Percentiles rank a stretch among this genome's conserved stretches.
Evolutionary conservation across 139 green algal species (phyloP).

Genomic region (Chlorella sp.): DNA sequence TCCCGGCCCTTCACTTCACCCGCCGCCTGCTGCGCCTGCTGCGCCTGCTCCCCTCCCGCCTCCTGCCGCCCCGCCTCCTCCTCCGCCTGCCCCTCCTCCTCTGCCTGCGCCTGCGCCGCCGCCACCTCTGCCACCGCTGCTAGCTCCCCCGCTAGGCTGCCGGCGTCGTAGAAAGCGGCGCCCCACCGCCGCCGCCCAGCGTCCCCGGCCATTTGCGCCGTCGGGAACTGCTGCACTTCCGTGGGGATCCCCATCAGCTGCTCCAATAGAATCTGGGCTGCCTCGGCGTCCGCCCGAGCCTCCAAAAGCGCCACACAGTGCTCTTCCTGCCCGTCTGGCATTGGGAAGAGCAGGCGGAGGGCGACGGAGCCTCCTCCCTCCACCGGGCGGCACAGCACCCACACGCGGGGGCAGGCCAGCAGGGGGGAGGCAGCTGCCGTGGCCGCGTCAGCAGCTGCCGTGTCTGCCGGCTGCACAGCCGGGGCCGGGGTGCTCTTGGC

Average conservation of each 20-base stretch:
- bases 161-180: conserved; percentile 4
- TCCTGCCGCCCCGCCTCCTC: background rate
- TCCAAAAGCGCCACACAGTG: conserved; percentile 3
- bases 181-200: background rate
- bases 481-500: background rate
- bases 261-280: background rate
- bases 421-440: background rate
- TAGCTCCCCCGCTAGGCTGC: background rate
- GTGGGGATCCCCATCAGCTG: background rate
- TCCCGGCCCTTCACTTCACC: background rate
- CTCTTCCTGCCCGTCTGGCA: conserved; percentile 2
- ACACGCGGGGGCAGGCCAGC: background rate
- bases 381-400: background rate
- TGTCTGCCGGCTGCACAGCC: background rate
- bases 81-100: background rate
- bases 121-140: background rate
- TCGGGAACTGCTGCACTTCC: background rate
- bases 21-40: background rate
- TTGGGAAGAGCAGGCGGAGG: conserved; percentile 8
- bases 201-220: background rate
- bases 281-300: background rate
- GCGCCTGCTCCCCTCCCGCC: background rate
- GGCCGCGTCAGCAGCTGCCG: background rate
- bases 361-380: background rate
- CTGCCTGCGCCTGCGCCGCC: background rate